Evolutionary conservation across 306 rosid species (phyloP).

Genomic region (Betula pendula): DNA sequence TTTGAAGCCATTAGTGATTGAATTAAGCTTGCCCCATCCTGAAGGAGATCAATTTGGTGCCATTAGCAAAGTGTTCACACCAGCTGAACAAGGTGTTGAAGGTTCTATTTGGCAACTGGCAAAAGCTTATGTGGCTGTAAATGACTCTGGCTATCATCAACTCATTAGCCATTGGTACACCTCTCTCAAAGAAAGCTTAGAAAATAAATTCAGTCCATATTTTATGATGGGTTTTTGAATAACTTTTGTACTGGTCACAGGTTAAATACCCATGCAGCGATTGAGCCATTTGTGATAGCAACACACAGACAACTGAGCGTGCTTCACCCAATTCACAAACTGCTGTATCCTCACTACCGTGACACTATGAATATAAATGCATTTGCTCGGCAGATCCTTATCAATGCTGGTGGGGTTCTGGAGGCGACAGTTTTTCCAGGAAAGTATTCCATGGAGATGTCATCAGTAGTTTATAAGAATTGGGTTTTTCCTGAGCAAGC

Average conservation of each 20-base stretch:
- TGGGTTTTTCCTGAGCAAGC: constrained; percentile 82
- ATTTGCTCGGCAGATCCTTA: constrained; percentile 60
- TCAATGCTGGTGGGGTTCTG: constrained; percentile 63
- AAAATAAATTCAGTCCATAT: neutral
- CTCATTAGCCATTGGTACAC: constrained; percentile 78
- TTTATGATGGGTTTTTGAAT: neutral
- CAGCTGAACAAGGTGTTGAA: constrained; percentile 56
- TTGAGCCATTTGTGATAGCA: constrained; percentile 84
- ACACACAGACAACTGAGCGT: constrained; percentile 74
- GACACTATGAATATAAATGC: constrained; percentile 90
- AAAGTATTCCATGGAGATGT: constrained; percentile 65
- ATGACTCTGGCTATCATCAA: constrained; percentile 74
- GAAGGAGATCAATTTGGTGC: constrained; percentile 56
- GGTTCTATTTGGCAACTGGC: constrained; percentile 72
- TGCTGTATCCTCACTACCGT: constrained; percentile 71
- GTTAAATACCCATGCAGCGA: constrained; percentile 77
- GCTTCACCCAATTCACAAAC: constrained; percentile 77
- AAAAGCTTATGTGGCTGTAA: constrained; percentile 70
- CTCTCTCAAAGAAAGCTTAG: constrained; percentile 1
- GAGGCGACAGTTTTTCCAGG: constrained; percentile 64
- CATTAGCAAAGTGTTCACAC: constrained; percentile 51
- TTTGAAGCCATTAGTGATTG: constrained; percentile 75
- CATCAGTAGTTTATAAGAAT: constrained; percentile 62
- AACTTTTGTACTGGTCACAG: constrained; percentile 32
- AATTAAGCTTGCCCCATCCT: constrained; percentile 71